Percentiles rank a stretch among this genome's conserved stretches.
Conservation (phyloP, 2,329 filamentous ascomycete genomes). For the Rhytidhysteron rufulum region DNA sequence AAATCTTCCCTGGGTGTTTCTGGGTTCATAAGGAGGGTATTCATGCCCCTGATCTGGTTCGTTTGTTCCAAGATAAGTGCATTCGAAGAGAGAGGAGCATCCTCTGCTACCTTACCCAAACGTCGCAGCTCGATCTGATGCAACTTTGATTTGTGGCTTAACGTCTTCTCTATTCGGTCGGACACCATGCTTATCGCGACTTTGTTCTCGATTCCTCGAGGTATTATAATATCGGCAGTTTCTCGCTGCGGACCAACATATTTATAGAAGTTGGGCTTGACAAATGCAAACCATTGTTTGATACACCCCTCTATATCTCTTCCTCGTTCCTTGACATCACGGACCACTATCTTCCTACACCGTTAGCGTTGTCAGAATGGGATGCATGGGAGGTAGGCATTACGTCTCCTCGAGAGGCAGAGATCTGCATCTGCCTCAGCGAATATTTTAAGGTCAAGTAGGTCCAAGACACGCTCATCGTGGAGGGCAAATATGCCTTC, state of each 20-base stretch:
- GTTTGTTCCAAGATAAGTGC: slow-evolving; percentile 73
- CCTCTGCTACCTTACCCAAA: slow-evolving; percentile 68
- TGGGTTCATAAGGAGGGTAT: slow-evolving; percentile 81
- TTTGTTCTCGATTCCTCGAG: slow-evolving; percentile 87
- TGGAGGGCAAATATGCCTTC: slow-evolving; percentile 96
- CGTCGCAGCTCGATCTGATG: slow-evolving; percentile 76
- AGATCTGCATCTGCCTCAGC: slow-evolving; percentile 95
- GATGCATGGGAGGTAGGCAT: slow-evolving; percentile 25
- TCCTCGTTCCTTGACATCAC: slow-evolving; percentile 85
- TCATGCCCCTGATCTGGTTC: slow-evolving; percentile 80
- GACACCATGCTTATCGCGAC: slow-evolving; percentile 95
- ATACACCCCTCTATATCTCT: slow-evolving; percentile 93
- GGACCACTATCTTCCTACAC: slow-evolving; percentile 55
- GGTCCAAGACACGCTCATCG: slow-evolving; percentile 76
- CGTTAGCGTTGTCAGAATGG: slow-evolving; percentile 6
- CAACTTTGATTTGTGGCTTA: slow-evolving; percentile 78
- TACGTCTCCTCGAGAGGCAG: slow-evolving; percentile 83
- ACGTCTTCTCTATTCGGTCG: slow-evolving; percentile 83
- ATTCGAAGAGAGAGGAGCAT: slow-evolving; percentile 68
- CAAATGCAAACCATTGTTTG: slow-evolving; percentile 95
- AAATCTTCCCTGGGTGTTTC: slow-evolving; percentile 82
- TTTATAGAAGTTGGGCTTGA: slow-evolving; percentile 95
- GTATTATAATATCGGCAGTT: slow-evolving; percentile 89
- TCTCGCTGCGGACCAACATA: slow-evolving; percentile 90
- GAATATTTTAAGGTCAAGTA: slow-evolving; percentile 96